A percentile compares a stretch with the other conserved stretches of the same genome.
Conservation (phyloP, 2,329 filamentous ascomycete species). For the Parafenestella ontariensis region DNA sequence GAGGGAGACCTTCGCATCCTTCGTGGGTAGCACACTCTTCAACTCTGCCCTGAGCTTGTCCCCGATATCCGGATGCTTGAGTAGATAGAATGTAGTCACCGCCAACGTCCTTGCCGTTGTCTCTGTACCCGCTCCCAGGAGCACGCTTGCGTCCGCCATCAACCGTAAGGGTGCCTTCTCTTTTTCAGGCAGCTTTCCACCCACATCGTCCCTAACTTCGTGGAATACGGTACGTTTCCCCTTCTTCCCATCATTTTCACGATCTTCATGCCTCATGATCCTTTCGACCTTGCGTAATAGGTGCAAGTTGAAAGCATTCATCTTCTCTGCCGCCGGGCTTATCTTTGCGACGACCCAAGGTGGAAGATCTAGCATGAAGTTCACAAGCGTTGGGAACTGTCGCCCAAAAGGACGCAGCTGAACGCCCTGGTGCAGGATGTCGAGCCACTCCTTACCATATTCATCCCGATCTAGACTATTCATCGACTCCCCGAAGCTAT, state of each 20-base stretch:
- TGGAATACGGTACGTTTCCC: conserved; percentile 6
- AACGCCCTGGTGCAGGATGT: conserved; percentile 7
- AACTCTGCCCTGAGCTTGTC: conserved; percentile 7
- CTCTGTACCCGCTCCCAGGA: conserved; percentile 42
- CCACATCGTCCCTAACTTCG: conserved; percentile 13
- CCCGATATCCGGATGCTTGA: conserved; percentile 4
- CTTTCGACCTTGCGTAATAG: conserved; percentile 1
- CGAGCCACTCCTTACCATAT: conserved; percentile 15
- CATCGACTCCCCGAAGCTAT: conserved; percentile 13
- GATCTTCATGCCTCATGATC: not conserved
- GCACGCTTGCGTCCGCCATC: conserved; percentile 36
- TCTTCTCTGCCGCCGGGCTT: not conserved
- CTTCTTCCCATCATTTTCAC: not conserved
- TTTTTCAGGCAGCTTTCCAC: conserved; percentile 14
- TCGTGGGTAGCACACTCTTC: not conserved
- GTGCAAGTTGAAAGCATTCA: not conserved
- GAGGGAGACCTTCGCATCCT: not conserved
- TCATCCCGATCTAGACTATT: not conserved
- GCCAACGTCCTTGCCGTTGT: conserved; percentile 34
- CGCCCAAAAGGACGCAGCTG: conserved; percentile 8
- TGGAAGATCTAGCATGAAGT: conserved; percentile 3
- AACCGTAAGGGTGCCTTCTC: conserved; percentile 28
- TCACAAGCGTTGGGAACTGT: conserved; percentile 6
- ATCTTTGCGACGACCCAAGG: not conserved
- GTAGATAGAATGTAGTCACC: conserved; percentile 3